phyloP scores from a whole-genome alignment of 1,139 yeast genomes.

The Geotrichum reessii region DNA sequence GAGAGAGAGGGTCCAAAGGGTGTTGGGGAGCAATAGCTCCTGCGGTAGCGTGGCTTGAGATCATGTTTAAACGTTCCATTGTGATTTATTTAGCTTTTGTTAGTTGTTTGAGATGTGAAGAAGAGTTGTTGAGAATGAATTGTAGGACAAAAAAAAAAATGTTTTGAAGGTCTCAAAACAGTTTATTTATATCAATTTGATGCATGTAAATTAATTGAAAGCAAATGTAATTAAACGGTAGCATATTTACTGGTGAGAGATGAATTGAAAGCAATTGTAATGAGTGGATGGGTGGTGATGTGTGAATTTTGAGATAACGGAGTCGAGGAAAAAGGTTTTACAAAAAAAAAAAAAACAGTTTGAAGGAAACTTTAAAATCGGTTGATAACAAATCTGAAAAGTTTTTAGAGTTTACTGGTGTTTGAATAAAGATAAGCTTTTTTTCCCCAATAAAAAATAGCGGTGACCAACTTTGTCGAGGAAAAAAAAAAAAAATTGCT shows the following conservation, averaged over 20 bases:
- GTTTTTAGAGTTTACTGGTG: neutral
- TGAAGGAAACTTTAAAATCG: neutral
- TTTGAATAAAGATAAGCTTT: neutral
- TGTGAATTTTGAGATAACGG: neutral
- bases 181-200: neutral
- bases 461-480: no score
- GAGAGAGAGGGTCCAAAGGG: conserved; percentile 67
- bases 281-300: neutral
- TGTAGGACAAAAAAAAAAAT: neutral
- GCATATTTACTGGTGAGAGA: neutral
- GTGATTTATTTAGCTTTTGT: neutral
- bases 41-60: conserved; percentile 48
- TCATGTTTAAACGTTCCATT: conserved; percentile 54
- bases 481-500: neutral
- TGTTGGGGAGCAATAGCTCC: conserved; percentile 42
- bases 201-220: neutral
- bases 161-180: neutral
- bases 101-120: neutral
- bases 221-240: neutral
- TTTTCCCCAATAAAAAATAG: neutral
- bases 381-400: neutral
- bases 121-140: neutral
- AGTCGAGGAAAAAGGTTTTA: no score
- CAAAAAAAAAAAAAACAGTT: neutral
- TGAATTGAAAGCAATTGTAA: neutral